Evolutionary conservation across 2,329 filamentous ascomycete genomes (phyloP), one percentile per base, ranked within the genome.

Genomic region (Colletotrichum liriopes): DNA sequence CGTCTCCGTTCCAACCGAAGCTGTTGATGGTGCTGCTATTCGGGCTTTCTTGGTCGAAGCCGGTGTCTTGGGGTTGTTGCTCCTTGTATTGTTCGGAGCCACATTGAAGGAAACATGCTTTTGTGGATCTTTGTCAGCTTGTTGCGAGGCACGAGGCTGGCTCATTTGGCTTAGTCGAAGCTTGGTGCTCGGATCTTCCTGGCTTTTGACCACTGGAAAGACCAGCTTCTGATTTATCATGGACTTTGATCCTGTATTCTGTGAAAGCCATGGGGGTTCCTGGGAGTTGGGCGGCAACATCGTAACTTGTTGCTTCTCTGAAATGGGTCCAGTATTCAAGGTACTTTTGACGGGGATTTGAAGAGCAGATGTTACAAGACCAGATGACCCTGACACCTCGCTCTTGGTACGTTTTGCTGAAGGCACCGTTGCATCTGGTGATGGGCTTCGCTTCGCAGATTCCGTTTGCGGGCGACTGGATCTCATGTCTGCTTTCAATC

Each of bases 161-260:
- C 58, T 69, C 56, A 63, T 67, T 79, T 96, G 93, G 77, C 92
- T 94, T 39, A 94, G 83, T 55, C 91, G 89, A 56, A 90, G 76
- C 37, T 87, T 84, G 0, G 92, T 93, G 71, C 86, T 86, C 6
- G 89, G 87, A 76, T 94, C 90, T 75, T 91, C 87, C 1, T 92
- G 88, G 75, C 96, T 90, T 81, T 97, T 97, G 29, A 96, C 93
- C 16, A 95, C 89, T 1, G 92, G 88, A 77, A 94, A 97, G 37
- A 86, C 87, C 35, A 94, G 83, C 1, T 77, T 80, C 5, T 81
- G 81, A 35, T 80, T 83, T 29, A 84, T 86, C 47, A 47, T 56
- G 20, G 51, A 29, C 37, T 65, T 72, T 73, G 55, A 43, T 12
- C 61, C 18, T n/a, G 47, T 43, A 14, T 16, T 61, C 43, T 74